Conservation (phyloP, 1,139 yeast species). For the Arxiozyma heterogenica region DNA sequence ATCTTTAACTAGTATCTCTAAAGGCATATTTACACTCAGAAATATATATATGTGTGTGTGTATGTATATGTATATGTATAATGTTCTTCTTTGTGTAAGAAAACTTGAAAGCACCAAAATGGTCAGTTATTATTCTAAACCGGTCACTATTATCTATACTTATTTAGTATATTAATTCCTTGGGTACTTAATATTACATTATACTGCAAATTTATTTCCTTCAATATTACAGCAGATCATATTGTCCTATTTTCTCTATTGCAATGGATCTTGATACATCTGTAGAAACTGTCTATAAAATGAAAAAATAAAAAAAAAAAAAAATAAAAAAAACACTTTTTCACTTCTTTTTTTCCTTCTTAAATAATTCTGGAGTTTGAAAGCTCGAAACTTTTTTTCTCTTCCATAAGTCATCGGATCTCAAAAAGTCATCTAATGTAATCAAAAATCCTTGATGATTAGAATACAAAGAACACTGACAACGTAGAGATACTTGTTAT, state of each 20-base stretch:
- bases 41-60: not conserved
- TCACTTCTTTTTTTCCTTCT: too few species aligned
- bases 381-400: too few species aligned
- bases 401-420: not conserved
- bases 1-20: slow-evolving; percentile 18
- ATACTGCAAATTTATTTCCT: not conserved
- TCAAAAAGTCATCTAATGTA: not conserved
- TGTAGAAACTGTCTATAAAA: too few species aligned
- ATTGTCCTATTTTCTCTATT: not conserved
- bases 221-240: not conserved
- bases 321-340: too few species aligned
- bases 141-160: too few species aligned
- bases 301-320: too few species aligned
- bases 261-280: not conserved
- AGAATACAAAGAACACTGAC: not conserved
- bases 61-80: not conserved
- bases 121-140: too few species aligned
- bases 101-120: too few species aligned
- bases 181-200: too few species aligned
- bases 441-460: not conserved
- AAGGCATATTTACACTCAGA: slow-evolving; percentile 10
- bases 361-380: not conserved
- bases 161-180: not conserved
- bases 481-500: too few species aligned
- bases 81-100: not conserved